phyloP scores from a whole-genome alignment of 1,284 basidiomycete genomes.

The Leccinum subrobustum region DNA sequence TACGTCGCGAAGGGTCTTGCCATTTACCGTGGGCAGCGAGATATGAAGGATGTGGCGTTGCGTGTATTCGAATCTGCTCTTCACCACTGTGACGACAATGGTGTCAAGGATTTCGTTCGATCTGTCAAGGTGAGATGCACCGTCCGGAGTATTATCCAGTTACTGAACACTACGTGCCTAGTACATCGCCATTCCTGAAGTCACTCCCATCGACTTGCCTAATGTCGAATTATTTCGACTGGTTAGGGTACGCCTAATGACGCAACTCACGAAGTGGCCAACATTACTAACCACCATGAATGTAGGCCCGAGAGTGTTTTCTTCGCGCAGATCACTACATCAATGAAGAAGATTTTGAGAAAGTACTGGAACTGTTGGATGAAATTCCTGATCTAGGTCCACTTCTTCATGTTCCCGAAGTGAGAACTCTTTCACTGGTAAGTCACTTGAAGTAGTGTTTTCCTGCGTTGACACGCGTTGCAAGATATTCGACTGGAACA shows the following conservation, averaged over 20 bases:
- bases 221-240: background rate
- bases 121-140: conserved; percentile 5
- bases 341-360: background rate
- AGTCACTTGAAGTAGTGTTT: background rate
- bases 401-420: conserved; percentile 8
- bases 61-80: background rate
- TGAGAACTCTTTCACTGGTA: conserved; percentile 3
- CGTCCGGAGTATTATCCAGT: background rate
- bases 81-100: background rate
- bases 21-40: background rate
- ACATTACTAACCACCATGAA: background rate
- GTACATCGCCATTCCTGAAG: conserved; percentile 2
- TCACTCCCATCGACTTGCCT: background rate
- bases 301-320: background rate
- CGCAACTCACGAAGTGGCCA: background rate
- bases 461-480: background rate
- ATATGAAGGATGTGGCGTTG: background rate
- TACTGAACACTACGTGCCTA: background rate
- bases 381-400: conserved; percentile 1
- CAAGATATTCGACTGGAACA: conserved; percentile 12
- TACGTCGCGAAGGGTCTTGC: conserved; percentile 4
- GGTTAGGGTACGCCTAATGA: background rate
- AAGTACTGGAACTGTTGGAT: background rate
- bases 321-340: background rate
- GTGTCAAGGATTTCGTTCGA: background rate